Percentiles rank a stretch among this genome's conserved stretches.
phyloP scores from a whole-genome alignment of 1,139 yeast genomes.

The Wickerhamomyces sp. region DNA sequence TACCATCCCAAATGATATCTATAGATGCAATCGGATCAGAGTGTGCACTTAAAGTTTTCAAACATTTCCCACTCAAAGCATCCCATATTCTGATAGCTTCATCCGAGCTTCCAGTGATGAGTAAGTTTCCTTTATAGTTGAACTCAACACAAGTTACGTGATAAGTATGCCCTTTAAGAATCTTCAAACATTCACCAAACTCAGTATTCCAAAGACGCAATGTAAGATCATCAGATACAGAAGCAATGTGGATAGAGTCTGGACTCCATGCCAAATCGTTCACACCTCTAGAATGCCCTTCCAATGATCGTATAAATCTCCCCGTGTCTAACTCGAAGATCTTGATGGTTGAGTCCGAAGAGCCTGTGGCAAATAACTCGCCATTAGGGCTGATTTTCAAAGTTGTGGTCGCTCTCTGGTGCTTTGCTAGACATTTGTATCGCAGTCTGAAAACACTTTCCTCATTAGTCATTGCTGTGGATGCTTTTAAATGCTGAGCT shows the following conservation, averaged over 20 bases:
- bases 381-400: slow-evolving; percentile 69
- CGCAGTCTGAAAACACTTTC: slow-evolving; percentile 8
- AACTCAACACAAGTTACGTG: slow-evolving; percentile 74
- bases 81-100: slow-evolving; percentile 94
- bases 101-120: slow-evolving; percentile 83
- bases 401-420: slow-evolving; percentile 29
- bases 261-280: slow-evolving; percentile 75
- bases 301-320: slow-evolving; percentile 31
- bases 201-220: slow-evolving; percentile 66
- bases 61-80: slow-evolving; percentile 58
- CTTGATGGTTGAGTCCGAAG: slow-evolving; percentile 39
- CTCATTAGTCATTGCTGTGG: no score
- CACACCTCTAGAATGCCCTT: slow-evolving; percentile 65
- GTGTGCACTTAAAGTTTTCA: slow-evolving; percentile 87
- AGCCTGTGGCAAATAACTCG: slow-evolving; percentile 50
- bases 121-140: slow-evolving; percentile 68
- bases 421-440: slow-evolving; percentile 7
- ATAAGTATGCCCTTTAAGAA: slow-evolving; percentile 77
- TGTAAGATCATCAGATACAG: slow-evolving; percentile 84
- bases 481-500: no score
- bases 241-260: slow-evolving; percentile 66
- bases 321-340: slow-evolving; percentile 36
- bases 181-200: slow-evolving; percentile 47
- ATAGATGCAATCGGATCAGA: slow-evolving; percentile 83
- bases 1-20: slow-evolving; percentile 71